Percentiles rank a stretch among this genome's conserved stretches.
These are phyloP conservation scores for Seiridium cupressi DNA, from an alignment of 2,329 filamentous ascomycete species.

Conservation along the genomic window DNA sequence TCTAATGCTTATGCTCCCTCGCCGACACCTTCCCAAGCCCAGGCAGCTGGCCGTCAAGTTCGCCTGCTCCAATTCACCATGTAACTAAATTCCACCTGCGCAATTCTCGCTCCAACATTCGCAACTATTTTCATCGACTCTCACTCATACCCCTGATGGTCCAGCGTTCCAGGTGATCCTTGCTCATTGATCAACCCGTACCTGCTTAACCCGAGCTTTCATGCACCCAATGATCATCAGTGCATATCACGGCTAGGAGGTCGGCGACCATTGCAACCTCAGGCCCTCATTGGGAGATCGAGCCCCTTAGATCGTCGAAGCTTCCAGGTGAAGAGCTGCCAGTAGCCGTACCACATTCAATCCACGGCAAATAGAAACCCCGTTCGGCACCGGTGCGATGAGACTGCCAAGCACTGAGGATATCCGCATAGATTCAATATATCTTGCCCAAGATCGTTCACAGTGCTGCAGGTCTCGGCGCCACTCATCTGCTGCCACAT, in stretches of 20 bases:
- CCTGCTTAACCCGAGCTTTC: neutral
- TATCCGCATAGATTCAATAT: conserved; percentile 15
- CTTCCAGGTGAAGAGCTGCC: neutral
- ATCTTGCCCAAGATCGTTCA: conserved; percentile 18
- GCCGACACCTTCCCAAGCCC: too few relatives aligned
- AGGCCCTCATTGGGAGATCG: neutral
- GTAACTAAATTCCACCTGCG: too few relatives aligned
- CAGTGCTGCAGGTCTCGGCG: conserved; percentile 19
- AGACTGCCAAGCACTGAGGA: conserved; percentile 11
- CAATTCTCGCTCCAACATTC: too few relatives aligned
- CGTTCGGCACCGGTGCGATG: conserved; percentile 1
- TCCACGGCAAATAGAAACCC: neutral
- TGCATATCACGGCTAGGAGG: neutral
- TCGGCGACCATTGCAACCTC: conserved; percentile 2
- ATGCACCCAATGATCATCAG: neutral
- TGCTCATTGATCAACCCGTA: neutral
- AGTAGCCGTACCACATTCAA: neutral
- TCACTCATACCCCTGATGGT: too few relatives aligned
- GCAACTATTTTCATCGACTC: too few relatives aligned
- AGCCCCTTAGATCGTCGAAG: neutral
- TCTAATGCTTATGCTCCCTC: too few relatives aligned
- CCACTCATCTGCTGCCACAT: conserved; percentile 22
- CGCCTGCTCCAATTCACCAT: too few relatives aligned
- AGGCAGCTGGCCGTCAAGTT: too few relatives aligned
- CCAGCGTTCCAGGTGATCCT: neutral